Conservation (phyloP, 129 eudicot genomes). For the Pittosporum tobira region DNA sequence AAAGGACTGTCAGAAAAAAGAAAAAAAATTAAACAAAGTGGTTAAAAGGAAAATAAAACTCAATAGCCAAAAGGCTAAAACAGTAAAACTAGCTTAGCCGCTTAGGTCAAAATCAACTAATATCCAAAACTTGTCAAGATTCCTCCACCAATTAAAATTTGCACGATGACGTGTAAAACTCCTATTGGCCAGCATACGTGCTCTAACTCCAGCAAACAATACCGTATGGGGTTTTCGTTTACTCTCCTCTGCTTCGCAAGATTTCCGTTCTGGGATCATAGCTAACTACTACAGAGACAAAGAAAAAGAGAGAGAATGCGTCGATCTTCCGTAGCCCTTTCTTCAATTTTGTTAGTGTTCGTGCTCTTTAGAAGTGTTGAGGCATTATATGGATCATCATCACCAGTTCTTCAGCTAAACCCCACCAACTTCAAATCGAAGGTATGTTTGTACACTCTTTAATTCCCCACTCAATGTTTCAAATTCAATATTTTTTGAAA, state of each 20-base stretch:
- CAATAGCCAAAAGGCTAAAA: too few relatives aligned
- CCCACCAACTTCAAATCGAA: slow-evolving; percentile 7
- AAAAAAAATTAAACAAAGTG: too few relatives aligned
- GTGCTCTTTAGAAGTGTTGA: background rate
- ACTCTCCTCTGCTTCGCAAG: background rate
- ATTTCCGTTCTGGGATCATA: background rate
- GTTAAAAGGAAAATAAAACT: too few relatives aligned
- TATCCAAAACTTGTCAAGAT: too few relatives aligned
- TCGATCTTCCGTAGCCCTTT: background rate
- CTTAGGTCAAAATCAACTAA: too few relatives aligned
- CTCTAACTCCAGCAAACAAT: background rate
- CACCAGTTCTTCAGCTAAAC: slow-evolving; percentile 3
- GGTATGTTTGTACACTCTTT: slow-evolving; percentile 1
- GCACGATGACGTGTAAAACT: background rate
- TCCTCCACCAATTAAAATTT: too few relatives aligned
- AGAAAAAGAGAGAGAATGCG: background rate
- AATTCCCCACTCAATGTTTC: too few relatives aligned
- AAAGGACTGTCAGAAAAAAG: too few relatives aligned
- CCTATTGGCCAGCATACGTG: background rate
- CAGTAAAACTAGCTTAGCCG: too few relatives aligned
- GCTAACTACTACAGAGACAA: too few relatives aligned
- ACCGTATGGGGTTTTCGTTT: background rate
- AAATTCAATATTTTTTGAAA: too few relatives aligned
- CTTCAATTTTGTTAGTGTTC: background rate
- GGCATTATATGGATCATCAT: slow-evolving; percentile 9